Conservation (phyloP, 192 early-diverging fungal species). For the Backusella mclennaniae region DNA sequence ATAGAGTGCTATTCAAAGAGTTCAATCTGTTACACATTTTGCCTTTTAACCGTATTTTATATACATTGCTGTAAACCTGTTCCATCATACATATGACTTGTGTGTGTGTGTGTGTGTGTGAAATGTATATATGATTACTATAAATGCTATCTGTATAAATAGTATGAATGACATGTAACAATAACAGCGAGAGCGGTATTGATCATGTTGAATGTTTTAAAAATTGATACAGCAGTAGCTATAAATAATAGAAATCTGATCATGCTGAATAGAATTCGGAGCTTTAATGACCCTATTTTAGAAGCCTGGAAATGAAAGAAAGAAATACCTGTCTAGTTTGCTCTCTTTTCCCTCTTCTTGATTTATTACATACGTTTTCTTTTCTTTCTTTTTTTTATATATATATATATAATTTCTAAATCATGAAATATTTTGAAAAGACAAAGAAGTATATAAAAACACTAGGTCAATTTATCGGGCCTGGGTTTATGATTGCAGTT, state of each 20-base stretch:
- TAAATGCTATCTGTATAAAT: neutral
- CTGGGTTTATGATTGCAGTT: slow-evolving; percentile 35
- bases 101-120: neutral
- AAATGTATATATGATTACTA: neutral
- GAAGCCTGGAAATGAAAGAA: neutral
- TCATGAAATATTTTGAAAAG: neutral
- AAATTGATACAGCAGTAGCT: neutral
- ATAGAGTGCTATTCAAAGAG: neutral
- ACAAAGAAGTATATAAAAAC: slow-evolving; percentile 4
- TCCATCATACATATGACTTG: neutral
- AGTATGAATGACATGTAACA: neutral
- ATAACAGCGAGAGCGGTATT: neutral
- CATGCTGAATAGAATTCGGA: neutral
- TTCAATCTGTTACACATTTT: neutral
- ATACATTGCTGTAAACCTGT: neutral
- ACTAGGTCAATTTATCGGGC: slow-evolving; percentile 24
- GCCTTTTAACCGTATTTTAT: neutral
- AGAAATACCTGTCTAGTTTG: neutral
- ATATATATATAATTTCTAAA: neutral
- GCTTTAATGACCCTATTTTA: neutral
- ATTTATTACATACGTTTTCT: neutral
- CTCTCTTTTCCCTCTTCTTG: neutral
- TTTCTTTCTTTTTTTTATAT: neutral
- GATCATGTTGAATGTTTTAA: neutral
- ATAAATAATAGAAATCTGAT: neutral